phyloP scores from a whole-genome alignment of 352 stramenopile genomes.

The Phytophthora tubulina region DNA sequence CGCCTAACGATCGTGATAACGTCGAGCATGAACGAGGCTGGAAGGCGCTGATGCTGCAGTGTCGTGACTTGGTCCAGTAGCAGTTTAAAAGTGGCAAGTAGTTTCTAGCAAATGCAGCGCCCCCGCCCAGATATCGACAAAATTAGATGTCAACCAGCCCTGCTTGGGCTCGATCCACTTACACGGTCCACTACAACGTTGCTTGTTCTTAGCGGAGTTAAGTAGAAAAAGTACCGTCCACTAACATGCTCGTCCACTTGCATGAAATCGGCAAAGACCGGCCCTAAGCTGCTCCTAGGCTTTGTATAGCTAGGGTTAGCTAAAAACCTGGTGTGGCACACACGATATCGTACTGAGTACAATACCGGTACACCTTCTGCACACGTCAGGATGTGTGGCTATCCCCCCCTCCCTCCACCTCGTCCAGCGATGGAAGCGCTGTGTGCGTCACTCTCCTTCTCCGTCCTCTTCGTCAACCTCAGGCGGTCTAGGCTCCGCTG shows the following conservation, averaged over 20 bases:
- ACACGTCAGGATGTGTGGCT: too few relatives aligned
- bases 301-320: too few relatives aligned
- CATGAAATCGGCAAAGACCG: neutral
- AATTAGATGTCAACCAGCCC: neutral
- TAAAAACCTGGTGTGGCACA: too few relatives aligned
- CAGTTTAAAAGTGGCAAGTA: neutral
- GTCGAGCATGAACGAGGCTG: neutral
- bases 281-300: neutral
- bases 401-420: too few relatives aligned
- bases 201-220: neutral
- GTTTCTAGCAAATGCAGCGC: neutral
- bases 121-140: neutral
- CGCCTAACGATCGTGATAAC: neutral
- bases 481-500: too few relatives aligned
- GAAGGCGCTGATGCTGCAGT: neutral
- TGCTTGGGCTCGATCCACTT: neutral
- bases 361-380: too few relatives aligned
- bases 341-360: too few relatives aligned
- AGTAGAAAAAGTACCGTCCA: neutral
- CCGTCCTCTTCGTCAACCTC: too few relatives aligned
- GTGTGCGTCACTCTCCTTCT: too few relatives aligned
- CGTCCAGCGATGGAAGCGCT: too few relatives aligned
- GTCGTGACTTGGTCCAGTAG: neutral
- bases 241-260: neutral
- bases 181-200: neutral